phyloP scores from a whole-genome alignment of 2,329 filamentous ascomycete genomes.

The Fusarium sp. region DNA sequence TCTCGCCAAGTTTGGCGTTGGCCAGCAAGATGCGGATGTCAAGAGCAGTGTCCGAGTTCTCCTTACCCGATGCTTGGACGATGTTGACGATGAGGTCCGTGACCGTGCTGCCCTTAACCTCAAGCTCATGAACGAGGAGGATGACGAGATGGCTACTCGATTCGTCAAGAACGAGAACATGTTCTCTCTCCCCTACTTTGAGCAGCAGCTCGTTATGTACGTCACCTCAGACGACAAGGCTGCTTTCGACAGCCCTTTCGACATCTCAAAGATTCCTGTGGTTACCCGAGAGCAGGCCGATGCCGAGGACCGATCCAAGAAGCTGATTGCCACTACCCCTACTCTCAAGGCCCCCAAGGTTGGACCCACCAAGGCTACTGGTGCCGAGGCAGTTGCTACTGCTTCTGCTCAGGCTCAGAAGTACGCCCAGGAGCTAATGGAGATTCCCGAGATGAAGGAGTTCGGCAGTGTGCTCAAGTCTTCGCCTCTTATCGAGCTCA shows the following conservation, averaged over 20 bases:
- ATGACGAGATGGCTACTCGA: conserved; percentile 83
- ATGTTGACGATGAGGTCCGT: conserved; percentile 96
- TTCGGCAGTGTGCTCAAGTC: conserved; percentile 95
- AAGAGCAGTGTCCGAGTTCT: conserved; percentile 95
- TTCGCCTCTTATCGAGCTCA: conserved; percentile 85
- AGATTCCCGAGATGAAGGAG: conserved; percentile 89
- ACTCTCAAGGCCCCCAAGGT: conserved; percentile 93
- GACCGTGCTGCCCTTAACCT: conserved; percentile 95
- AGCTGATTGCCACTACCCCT: conserved; percentile 90
- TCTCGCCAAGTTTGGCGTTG: conserved; percentile 95
- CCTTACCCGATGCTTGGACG: conserved; percentile 91
- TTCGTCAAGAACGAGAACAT: conserved; percentile 98
- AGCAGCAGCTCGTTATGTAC: conserved; percentile 97
- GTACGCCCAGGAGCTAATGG: conserved; percentile 86
- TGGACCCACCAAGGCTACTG: conserved; percentile 77
- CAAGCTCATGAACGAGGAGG: conserved; percentile 90
- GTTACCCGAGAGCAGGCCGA: conserved; percentile 96
- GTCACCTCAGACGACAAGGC: conserved; percentile 92
- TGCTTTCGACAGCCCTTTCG: conserved; percentile 87
- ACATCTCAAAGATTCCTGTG: conserved; percentile 88
- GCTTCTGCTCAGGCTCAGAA: conserved; percentile 86
- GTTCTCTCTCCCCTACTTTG: conserved; percentile 93
- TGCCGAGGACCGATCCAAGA: conserved; percentile 96
- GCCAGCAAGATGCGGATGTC: conserved; percentile 94
- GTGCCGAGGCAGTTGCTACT: conserved; percentile 79